phyloP scores from a whole-genome alignment of 768 basidiomycete genomes.

The Naganishia kalamii region DNA sequence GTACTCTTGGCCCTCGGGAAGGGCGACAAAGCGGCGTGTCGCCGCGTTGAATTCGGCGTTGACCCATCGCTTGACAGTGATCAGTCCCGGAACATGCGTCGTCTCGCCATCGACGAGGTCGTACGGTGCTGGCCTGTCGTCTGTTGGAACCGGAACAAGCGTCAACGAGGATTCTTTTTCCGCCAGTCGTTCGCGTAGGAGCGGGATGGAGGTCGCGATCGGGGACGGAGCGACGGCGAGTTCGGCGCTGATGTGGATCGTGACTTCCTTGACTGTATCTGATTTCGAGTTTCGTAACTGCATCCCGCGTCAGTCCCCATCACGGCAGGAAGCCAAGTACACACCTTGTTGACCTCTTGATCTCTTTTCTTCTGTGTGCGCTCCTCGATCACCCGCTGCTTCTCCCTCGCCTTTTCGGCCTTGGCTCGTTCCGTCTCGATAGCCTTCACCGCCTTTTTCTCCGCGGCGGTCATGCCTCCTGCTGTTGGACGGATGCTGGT shows the following conservation, averaged over 20 bases:
- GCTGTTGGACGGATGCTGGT: too few relatives aligned
- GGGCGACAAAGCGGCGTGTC: background rate
- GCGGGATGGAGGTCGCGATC: background rate
- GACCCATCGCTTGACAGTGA: constrained; percentile 15
- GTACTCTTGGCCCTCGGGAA: constrained; percentile 4
- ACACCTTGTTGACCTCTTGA: constrained; percentile 22
- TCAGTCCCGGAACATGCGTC: constrained; percentile 12
- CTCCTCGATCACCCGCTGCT: background rate
- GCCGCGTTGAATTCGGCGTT: constrained; percentile 5
- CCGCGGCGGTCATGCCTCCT: background rate
- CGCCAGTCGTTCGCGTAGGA: constrained; percentile 11
- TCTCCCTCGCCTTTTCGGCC: constrained; percentile 12
- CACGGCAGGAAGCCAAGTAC: background rate
- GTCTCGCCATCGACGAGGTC: background rate
- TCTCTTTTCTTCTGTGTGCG: constrained; percentile 1
- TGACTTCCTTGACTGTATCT: constrained; percentile 20
- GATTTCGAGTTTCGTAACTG: constrained; percentile 12
- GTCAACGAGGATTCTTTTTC: background rate
- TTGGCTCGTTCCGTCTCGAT: constrained; percentile 2
- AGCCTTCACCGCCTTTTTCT: background rate
- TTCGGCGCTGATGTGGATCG: constrained; percentile 12
- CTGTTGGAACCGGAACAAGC: background rate
- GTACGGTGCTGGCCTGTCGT: background rate
- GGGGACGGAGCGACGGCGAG: constrained; percentile 1
- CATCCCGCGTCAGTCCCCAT: background rate